Evolutionary conservation across 768 basidiomycete genomes (phyloP).

Genomic region (Termitomyces sp.): DNA sequence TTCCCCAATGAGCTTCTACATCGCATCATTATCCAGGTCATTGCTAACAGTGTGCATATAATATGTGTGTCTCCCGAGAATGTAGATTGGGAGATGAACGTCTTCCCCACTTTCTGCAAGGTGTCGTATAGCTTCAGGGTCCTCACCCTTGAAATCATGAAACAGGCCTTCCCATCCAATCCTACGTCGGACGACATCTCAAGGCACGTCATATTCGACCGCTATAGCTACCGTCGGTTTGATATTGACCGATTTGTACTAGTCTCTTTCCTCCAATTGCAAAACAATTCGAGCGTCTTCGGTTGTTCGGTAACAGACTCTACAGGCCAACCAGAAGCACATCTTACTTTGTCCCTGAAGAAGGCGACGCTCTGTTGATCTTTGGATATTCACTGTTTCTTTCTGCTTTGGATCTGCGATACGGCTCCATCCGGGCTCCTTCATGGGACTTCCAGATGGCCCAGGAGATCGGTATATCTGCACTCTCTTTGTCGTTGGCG

Average conservation of each 20-base stretch:
- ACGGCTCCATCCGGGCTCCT: constrained; percentile 18
- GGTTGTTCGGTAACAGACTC: constrained; percentile 19
- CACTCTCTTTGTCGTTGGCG: constrained; percentile 19
- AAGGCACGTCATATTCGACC: constrained; percentile 10
- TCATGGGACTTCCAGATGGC: constrained; percentile 21
- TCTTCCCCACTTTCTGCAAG: constrained; percentile 26
- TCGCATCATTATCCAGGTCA: constrained; percentile 27
- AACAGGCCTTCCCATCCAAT: constrained; percentile 26
- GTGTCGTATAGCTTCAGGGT: constrained; percentile 32
- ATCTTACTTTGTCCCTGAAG: constrained; percentile 20
- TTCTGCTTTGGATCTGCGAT: constrained; percentile 24
- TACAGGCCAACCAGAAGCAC: constrained; percentile 18
- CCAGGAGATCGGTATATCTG: constrained; percentile 24
- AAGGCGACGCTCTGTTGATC: constrained; percentile 22
- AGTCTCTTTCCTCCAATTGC: constrained; percentile 10
- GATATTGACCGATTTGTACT: background rate
- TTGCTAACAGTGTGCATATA: constrained; percentile 30
- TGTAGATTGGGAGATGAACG: constrained; percentile 30
- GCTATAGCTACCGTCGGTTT: no score
- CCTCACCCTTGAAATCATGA: constrained; percentile 29
- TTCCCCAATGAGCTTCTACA: constrained; percentile 37
- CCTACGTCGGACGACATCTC: background rate
- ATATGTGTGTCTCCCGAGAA: constrained; percentile 28
- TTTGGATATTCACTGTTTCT: constrained; percentile 30
- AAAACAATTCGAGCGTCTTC: constrained; percentile 14